A percentile compares a stretch with the other conserved stretches of the same genome.
These are phyloP conservation scores for Sporisorium exsertum DNA, from an alignment of 1,284 basidiomycete genomes.

Conservation along the genomic window DNA sequence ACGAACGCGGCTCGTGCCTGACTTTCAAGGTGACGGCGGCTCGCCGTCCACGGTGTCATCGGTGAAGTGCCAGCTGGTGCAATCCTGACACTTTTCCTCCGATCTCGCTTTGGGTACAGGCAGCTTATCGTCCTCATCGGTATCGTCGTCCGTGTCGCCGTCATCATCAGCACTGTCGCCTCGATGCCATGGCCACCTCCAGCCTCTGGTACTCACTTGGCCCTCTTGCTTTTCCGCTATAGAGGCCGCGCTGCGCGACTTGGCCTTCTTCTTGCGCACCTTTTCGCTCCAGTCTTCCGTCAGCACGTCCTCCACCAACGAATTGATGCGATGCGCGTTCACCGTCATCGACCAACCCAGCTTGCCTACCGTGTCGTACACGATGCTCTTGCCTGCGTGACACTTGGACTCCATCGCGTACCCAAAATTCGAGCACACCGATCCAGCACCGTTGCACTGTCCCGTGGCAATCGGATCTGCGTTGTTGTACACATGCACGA, in stretches of 20 bases:
- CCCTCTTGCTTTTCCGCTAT: not conserved
- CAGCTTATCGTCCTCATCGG: constrained; percentile 45
- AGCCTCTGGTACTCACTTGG: constrained; percentile 18
- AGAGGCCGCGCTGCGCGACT: constrained; percentile 6
- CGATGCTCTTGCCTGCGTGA: constrained; percentile 84
- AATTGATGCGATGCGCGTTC: constrained; percentile 81
- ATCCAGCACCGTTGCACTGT: constrained; percentile 61
- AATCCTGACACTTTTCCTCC: constrained; percentile 52
- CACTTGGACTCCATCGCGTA: constrained; percentile 72
- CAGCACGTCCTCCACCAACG: constrained; percentile 80
- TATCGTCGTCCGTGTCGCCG: constrained; percentile 38
- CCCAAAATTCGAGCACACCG: constrained; percentile 65
- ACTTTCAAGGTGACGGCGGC: not conserved
- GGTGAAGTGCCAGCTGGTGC: constrained; percentile 55
- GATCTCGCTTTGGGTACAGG: constrained; percentile 47
- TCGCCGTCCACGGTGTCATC: constrained; percentile 29
- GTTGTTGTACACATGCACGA: constrained; percentile 82
- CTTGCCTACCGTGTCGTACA: constrained; percentile 88
- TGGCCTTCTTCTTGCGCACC: constrained; percentile 49
- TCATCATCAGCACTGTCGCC: constrained; percentile 35
- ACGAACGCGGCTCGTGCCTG: not conserved
- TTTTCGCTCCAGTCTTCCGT: constrained; percentile 80
- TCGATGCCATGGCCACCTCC: constrained; percentile 56
- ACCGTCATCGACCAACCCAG: constrained; percentile 84
- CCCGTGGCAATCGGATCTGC: constrained; percentile 77